phyloP scores from a whole-genome alignment of 768 basidiomycete species.

The Hygrophoropsis aurantiaca region DNA sequence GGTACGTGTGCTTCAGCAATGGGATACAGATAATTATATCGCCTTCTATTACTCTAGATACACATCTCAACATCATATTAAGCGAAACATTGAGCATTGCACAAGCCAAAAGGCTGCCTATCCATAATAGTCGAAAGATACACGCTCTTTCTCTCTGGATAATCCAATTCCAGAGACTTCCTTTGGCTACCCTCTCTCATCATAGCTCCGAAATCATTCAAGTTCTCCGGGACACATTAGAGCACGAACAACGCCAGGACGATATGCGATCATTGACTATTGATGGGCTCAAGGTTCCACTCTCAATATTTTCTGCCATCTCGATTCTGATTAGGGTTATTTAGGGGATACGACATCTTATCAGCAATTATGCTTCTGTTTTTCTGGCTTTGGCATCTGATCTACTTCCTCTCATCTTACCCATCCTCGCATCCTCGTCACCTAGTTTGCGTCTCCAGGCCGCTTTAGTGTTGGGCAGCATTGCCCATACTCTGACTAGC shows the following conservation, averaged over 20 bases:
- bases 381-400: conserved; percentile 19
- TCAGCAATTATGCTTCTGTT: conserved; percentile 13
- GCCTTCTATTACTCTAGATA: conserved; percentile 29
- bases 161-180: conserved; percentile 49
- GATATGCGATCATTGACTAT: conserved; percentile 7
- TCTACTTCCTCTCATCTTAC: conserved; percentile 20
- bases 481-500: conserved; percentile 27
- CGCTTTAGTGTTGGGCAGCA: conserved; percentile 19
- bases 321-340: neutral
- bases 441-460: conserved; percentile 19
- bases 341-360: conserved; percentile 24
- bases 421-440: conserved; percentile 12
- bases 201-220: conserved; percentile 30
- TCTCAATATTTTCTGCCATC: neutral
- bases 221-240: conserved; percentile 37
- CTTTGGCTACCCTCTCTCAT: conserved; percentile 36
- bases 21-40: neutral
- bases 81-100: conserved; percentile 45
- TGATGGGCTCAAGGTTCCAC: conserved; percentile 29
- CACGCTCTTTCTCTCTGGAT: conserved; percentile 49
- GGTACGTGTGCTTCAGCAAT: conserved; percentile 36
- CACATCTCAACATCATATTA: conserved; percentile 44
- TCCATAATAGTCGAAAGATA: conserved; percentile 43
- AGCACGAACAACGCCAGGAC: conserved; percentile 19
- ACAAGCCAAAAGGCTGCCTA: conserved; percentile 31